phyloP scores from a whole-genome alignment of 148 eudicot genomes.

The Camellia sinensis region DNA sequence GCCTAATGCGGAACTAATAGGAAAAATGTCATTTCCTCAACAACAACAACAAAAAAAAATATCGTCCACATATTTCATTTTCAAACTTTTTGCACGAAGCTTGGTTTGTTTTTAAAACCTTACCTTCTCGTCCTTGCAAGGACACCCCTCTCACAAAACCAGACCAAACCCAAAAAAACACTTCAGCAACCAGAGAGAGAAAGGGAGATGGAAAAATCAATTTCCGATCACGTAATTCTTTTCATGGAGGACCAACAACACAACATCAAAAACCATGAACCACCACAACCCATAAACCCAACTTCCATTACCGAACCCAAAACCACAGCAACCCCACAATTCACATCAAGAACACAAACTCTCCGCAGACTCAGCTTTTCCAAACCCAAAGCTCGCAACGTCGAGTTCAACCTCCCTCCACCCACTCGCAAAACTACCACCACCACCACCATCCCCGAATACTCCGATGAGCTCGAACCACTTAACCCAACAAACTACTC shows the following conservation, averaged over 20 bases:
- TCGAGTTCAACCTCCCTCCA: conserved; percentile 34
- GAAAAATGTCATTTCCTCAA: too few species aligned
- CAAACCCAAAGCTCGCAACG: conserved; percentile 48
- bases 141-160: too few species aligned
- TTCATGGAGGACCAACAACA: too few species aligned
- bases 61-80: too few species aligned
- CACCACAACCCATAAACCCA: conserved; percentile 15
- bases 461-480: conserved; percentile 16
- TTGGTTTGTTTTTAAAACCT: too few species aligned
- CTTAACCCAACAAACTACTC: conserved; percentile 6
- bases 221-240: conserved; percentile 24
- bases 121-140: too few species aligned
- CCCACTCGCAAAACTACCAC: not conserved
- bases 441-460: not conserved
- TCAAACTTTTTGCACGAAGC: too few species aligned
- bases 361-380: conserved; percentile 58
- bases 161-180: too few species aligned
- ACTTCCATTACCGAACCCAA: not conserved
- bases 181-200: not conserved
- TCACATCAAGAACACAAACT: conserved; percentile 13
- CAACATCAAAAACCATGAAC: conserved; percentile 15
- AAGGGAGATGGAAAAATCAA: not conserved
- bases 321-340: not conserved
- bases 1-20: too few species aligned
- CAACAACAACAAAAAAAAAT: too few species aligned